These are phyloP conservation scores for Aspergillus unguis DNA, from an alignment of 2,329 filamentous ascomycete species.

Conservation along the genomic window DNA sequence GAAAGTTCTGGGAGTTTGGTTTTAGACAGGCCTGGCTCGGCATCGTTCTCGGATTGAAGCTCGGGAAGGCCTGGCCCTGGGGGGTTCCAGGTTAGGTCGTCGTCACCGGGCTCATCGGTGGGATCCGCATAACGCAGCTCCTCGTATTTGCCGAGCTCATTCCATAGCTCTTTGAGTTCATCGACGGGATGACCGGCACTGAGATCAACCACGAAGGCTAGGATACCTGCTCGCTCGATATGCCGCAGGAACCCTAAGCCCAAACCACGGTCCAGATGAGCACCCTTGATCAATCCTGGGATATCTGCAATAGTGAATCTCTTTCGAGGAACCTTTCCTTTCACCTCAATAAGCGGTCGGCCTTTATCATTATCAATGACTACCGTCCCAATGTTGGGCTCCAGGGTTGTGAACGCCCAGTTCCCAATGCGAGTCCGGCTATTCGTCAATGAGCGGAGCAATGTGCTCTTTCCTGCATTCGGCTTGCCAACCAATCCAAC, in stretches of 20 bases:
- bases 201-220: slow-evolving; percentile 92
- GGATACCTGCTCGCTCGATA: slow-evolving; percentile 86
- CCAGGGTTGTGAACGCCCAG: slow-evolving; percentile 95
- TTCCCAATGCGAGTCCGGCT: slow-evolving; percentile 84
- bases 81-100: slow-evolving; percentile 54
- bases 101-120: slow-evolving; percentile 57
- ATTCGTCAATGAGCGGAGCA: slow-evolving; percentile 81
- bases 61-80: slow-evolving; percentile 25
- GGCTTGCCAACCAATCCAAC: slow-evolving; percentile 91
- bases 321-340: slow-evolving; percentile 59
- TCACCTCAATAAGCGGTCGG: slow-evolving; percentile 56
- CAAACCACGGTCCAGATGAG: slow-evolving; percentile 85
- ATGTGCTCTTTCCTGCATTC: slow-evolving; percentile 93
- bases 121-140: slow-evolving; percentile 71
- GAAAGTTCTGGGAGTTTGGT: slow-evolving; percentile 45
- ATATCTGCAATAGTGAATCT: slow-evolving; percentile 95
- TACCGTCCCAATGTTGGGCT: slow-evolving; percentile 93
- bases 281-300: slow-evolving; percentile 86
- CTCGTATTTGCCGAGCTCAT: slow-evolving; percentile 85
- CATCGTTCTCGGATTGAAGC: slow-evolving; percentile 16
- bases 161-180: slow-evolving; percentile 80
- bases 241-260: slow-evolving; percentile 90
- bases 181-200: slow-evolving; percentile 72
- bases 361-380: slow-evolving; percentile 85
- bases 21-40: slow-evolving; percentile 10